phyloP scores from a whole-genome alignment of 2,329 filamentous ascomycete genomes.

The Alternaria viburni region DNA sequence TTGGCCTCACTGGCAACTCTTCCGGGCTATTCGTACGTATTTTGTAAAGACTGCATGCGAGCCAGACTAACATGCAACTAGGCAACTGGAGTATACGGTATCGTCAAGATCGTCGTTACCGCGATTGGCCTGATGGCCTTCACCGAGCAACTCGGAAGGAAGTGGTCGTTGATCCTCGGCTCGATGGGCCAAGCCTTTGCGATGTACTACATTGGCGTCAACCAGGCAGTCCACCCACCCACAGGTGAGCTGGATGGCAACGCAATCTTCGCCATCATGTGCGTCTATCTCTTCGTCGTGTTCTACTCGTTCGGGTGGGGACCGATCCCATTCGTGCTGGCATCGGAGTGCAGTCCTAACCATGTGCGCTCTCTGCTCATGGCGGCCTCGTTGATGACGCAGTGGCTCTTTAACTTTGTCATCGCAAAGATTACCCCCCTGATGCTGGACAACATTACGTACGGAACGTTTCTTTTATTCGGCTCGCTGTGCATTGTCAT shows the following conservation, averaged over 20 bases:
- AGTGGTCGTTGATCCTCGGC: slow-evolving; percentile 53
- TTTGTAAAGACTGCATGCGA: neutral
- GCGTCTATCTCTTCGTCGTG: slow-evolving; percentile 58
- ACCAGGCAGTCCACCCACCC: slow-evolving; percentile 44
- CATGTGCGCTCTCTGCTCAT: slow-evolving; percentile 52
- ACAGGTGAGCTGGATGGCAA: slow-evolving; percentile 44
- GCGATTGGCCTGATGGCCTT: slow-evolving; percentile 53
- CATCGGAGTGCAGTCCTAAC: slow-evolving; percentile 50
- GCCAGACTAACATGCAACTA: slow-evolving; percentile 3
- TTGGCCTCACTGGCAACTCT: slow-evolving; percentile 49
- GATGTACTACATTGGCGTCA: slow-evolving; percentile 48
- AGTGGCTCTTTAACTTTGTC: slow-evolving; percentile 49
- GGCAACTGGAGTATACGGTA: slow-evolving; percentile 49
- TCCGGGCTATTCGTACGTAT: slow-evolving; percentile 53
- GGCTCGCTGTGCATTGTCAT: slow-evolving; percentile 51
- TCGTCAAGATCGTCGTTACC: slow-evolving; percentile 55
- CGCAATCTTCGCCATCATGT: slow-evolving; percentile 57
- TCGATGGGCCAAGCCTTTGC: slow-evolving; percentile 52
- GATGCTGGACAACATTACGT: slow-evolving; percentile 53
- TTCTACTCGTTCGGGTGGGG: slow-evolving; percentile 58
- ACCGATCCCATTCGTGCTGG: slow-evolving; percentile 54
- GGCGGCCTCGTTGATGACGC: slow-evolving; percentile 54
- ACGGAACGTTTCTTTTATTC: slow-evolving; percentile 54
- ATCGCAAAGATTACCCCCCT: slow-evolving; percentile 50
- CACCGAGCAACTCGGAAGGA: slow-evolving; percentile 54